These are phyloP conservation scores for Salix brachista DNA, from an alignment of 345 rosid genomes.

Conservation along the genomic window DNA sequence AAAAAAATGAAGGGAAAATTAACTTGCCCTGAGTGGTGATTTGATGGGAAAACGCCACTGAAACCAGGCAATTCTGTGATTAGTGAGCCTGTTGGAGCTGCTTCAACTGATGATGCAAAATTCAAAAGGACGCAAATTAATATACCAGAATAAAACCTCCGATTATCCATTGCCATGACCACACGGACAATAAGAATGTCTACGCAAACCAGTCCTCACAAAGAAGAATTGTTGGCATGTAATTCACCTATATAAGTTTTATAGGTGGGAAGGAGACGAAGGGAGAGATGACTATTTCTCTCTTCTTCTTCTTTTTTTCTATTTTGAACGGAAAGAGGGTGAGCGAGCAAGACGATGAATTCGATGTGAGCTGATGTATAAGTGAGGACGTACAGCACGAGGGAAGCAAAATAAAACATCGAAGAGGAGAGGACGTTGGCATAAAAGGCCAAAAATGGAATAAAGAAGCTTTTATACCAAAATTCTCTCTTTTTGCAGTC, in stretches of 20 bases:
- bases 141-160: background rate
- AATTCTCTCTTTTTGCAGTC: too few relatives aligned
- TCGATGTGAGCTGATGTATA: background rate
- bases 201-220: background rate
- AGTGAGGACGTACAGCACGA: too few relatives aligned
- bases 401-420: too few relatives aligned
- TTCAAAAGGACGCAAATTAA: constrained; percentile 1
- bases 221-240: background rate
- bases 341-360: background rate
- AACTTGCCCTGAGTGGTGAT: constrained; percentile 36
- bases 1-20: background rate
- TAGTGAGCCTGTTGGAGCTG: constrained; percentile 28
- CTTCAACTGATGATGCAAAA: constrained; percentile 7
- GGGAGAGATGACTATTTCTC: too few relatives aligned
- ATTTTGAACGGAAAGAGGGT: too few relatives aligned
- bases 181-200: background rate
- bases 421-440: too few relatives aligned
- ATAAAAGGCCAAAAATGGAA: too few relatives aligned
- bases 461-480: too few relatives aligned
- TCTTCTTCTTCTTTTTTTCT: too few relatives aligned
- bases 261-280: too few relatives aligned
- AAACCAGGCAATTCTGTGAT: constrained; percentile 36
- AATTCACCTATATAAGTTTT: too few relatives aligned
- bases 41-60: constrained; percentile 31
- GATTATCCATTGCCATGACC: constrained; percentile 8